These are phyloP conservation scores for Lepidium sativum DNA, from an alignment of 345 rosid species.

Conservation along the genomic window DNA sequence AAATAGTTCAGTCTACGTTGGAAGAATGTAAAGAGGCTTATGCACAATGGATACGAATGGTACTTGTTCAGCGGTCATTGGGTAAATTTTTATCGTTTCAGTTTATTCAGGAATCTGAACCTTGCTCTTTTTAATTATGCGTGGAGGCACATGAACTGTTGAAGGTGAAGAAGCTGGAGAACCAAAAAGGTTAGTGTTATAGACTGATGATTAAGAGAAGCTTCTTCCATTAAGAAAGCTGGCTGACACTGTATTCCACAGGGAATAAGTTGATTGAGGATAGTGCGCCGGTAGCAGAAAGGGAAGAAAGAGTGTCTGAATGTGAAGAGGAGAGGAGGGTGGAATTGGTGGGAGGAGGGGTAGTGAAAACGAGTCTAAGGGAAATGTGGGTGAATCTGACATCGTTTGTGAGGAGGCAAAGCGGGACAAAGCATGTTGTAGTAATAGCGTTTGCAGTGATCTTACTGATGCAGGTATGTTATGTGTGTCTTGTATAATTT, in stretches of 20 bases:
- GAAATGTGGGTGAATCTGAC: slow-evolving; percentile 32
- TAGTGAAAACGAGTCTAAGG: slow-evolving; percentile 16
- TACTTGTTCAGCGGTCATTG: slow-evolving; percentile 7
- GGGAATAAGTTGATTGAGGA: slow-evolving; percentile 29
- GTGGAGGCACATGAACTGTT: slow-evolving; percentile 68
- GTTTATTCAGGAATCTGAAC: background rate
- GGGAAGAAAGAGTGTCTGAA: slow-evolving; percentile 27
- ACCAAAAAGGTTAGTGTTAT: slow-evolving; percentile 25
- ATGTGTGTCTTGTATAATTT: background rate
- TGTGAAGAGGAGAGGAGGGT: slow-evolving; percentile 19
- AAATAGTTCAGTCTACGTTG: slow-evolving; percentile 82
- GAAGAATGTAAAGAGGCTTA: slow-evolving; percentile 85
- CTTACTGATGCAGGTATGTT: slow-evolving; percentile 77
- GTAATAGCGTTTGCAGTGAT: slow-evolving; percentile 58
- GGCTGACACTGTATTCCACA: slow-evolving; percentile 14
- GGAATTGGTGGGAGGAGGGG: slow-evolving; percentile 24
- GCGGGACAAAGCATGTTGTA: slow-evolving; percentile 46
- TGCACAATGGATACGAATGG: slow-evolving; percentile 73
- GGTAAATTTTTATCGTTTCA: background rate
- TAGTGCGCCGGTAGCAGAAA: slow-evolving; percentile 24
- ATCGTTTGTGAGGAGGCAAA: slow-evolving; percentile 41
- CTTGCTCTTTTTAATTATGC: background rate
- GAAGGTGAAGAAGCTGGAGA: slow-evolving; percentile 62
- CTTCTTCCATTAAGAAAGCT: background rate
- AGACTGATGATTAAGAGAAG: background rate